These are phyloP conservation scores for Quercus alba DNA, from an alignment of 306 rosid genomes.

Conservation along the genomic window DNA sequence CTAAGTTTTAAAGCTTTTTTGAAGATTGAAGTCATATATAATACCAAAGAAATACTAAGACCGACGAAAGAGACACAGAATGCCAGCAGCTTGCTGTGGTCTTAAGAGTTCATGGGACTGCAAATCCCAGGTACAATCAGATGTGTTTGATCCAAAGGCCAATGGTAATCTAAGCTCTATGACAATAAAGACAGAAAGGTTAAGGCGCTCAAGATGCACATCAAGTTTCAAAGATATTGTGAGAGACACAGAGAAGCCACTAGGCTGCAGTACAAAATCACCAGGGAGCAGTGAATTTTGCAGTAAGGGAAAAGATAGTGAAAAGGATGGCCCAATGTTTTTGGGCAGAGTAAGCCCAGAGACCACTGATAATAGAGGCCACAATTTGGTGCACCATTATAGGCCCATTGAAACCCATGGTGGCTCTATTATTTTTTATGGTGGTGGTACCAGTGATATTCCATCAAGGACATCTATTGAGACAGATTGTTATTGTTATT, in stretches of 20 bases:
- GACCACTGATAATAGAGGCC: neutral
- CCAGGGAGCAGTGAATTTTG: constrained; percentile 12
- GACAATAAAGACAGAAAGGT: constrained; percentile 9
- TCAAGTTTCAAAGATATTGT: constrained; percentile 29
- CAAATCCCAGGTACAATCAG: constrained; percentile 31
- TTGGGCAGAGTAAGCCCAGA: neutral
- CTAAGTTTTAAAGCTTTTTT: constrained; percentile 11
- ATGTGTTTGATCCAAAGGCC: constrained; percentile 45
- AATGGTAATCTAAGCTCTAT: constrained; percentile 4
- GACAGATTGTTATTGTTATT: constrained; percentile 14
- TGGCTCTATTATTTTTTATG: neutral
- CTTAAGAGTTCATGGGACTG: constrained; percentile 42
- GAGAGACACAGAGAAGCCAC: constrained; percentile 26
- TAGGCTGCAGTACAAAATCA: constrained; percentile 14
- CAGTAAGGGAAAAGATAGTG: constrained; percentile 6
- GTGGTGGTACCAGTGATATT: constrained; percentile 14
- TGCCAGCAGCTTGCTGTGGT: constrained; percentile 38
- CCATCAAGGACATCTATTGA: constrained; percentile 18
- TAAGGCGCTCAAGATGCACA: constrained; percentile 19
- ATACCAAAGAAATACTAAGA: neutral
- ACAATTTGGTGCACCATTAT: neutral
- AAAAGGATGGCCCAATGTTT: neutral
- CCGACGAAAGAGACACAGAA: constrained; percentile 8
- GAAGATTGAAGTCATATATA: constrained; percentile 8
- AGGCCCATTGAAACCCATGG: constrained; percentile 6